A percentile compares a stretch with the other conserved stretches of the same genome.
These are phyloP conservation scores for Clavispora santaluciae DNA, from an alignment of 805 yeast species.

Conservation along the genomic window DNA sequence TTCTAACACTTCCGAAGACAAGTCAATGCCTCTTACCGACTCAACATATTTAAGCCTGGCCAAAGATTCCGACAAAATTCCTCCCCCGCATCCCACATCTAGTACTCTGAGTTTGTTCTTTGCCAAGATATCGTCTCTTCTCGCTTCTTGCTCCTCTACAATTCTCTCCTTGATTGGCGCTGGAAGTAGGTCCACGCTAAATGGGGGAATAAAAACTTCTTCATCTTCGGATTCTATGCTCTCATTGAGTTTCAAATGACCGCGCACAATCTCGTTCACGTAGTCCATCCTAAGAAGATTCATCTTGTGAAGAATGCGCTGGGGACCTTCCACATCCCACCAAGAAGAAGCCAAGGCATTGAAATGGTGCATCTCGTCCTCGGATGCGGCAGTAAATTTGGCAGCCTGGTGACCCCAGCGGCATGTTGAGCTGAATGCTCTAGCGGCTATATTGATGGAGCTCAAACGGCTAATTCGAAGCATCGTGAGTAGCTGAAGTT, in stretches of 20 bases:
- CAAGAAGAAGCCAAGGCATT: conserved; percentile 86
- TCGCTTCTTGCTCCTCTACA: conserved; percentile 44
- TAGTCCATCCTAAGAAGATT: conserved; percentile 86
- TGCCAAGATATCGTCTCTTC: conserved; percentile 33
- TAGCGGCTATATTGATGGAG: neutral
- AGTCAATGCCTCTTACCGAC: conserved; percentile 75
- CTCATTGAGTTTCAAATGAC: conserved; percentile 39
- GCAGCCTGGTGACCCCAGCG: neutral
- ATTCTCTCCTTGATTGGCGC: conserved; percentile 44
- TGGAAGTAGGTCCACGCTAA: conserved; percentile 65
- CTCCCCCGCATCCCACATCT: conserved; percentile 99
- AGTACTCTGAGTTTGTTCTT: conserved; percentile 48
- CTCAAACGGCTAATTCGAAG: neutral
- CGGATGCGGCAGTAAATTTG: conserved; percentile 39
- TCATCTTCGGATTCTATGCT: conserved; percentile 28
- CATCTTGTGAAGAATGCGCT: conserved; percentile 92
- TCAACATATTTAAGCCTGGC: conserved; percentile 67
- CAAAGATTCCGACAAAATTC: conserved; percentile 79
- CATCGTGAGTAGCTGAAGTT: neutral
- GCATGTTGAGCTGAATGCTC: neutral
- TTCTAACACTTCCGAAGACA: conserved; percentile 73
- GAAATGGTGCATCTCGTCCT: conserved; percentile 75
- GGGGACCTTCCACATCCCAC: conserved; percentile 97
- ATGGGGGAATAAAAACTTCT: conserved; percentile 72
- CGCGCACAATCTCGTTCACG: conserved; percentile 55